phyloP scores from a whole-genome alignment of 768 basidiomycete genomes.

The Amanita subjunquillea region DNA sequence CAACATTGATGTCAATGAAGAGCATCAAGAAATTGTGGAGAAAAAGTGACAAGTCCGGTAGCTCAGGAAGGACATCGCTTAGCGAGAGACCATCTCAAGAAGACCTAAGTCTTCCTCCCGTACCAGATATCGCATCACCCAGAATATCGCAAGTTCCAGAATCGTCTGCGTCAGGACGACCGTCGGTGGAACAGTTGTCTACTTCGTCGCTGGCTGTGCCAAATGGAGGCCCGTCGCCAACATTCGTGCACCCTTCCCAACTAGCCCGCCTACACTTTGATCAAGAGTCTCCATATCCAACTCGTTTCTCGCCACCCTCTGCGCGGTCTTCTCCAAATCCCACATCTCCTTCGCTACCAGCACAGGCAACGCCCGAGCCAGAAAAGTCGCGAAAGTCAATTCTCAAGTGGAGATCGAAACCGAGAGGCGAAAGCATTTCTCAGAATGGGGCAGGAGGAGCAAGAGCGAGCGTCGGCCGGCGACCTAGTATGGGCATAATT shows the following conservation, averaged over 20 bases:
- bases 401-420: slow-evolving; percentile 49
- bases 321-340: slow-evolving; percentile 18
- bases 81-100: slow-evolving; percentile 30
- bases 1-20: slow-evolving; percentile 64
- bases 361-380: slow-evolving; percentile 21
- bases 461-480: neutral
- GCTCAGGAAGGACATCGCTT: slow-evolving; percentile 20
- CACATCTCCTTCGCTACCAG: slow-evolving; percentile 16
- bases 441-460: neutral
- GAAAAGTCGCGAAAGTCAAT: slow-evolving; percentile 62
- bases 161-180: slow-evolving; percentile 9
- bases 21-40: slow-evolving; percentile 72
- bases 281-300: slow-evolving; percentile 64
- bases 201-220: neutral
- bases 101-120: slow-evolving; percentile 23
- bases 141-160: slow-evolving; percentile 18
- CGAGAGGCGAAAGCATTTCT: slow-evolving; percentile 18
- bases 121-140: slow-evolving; percentile 16
- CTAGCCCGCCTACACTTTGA: slow-evolving; percentile 54
- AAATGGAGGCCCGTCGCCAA: neutral
- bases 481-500: neutral
- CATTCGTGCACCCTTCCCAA: neutral
- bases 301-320: slow-evolving; percentile 14
- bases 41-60: slow-evolving; percentile 45
- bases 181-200: neutral